A percentile compares a stretch with the other conserved stretches of the same genome.
Evolutionary conservation across 139 green algal species (phyloP).

Genomic region (Tetradesmus lagerheimii): DNA sequence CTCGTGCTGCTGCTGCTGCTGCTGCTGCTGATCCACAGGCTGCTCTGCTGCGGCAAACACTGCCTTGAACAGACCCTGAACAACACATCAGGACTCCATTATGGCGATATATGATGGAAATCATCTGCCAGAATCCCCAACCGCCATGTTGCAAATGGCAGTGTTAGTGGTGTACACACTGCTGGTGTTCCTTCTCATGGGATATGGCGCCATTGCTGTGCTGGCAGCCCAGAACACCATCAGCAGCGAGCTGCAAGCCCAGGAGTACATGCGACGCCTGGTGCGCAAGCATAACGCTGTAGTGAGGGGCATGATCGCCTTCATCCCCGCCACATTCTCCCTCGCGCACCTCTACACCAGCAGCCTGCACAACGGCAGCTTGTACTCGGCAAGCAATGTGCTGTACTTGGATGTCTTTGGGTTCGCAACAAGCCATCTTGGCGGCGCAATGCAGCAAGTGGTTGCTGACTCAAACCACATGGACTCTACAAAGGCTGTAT

Average conservation of each 20-base stretch:
- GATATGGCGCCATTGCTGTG: neutral
- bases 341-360: slow-evolving; percentile 27
- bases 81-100: too few relatives aligned
- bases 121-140: slow-evolving; percentile 24
- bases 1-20: too few relatives aligned
- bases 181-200: neutral
- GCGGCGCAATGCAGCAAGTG: neutral
- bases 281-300: slow-evolving; percentile 17
- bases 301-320: neutral
- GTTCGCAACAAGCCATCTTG: slow-evolving; percentile 7
- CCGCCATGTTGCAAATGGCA: neutral
- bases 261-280: neutral
- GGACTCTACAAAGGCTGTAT: slow-evolving; percentile 15
- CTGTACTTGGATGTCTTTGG: neutral
- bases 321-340: slow-evolving; percentile 23
- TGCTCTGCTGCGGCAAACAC: too few relatives aligned
- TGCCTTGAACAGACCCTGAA: too few relatives aligned
- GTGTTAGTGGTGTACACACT: neutral
- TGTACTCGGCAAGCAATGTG: slow-evolving; percentile 30
- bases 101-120: slow-evolving; percentile 37
- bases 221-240: neutral
- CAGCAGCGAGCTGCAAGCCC: neutral
- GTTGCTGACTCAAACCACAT: neutral
- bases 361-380: slow-evolving; percentile 24
- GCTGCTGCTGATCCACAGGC: too few relatives aligned